Evolutionary conservation across 2,329 filamentous ascomycete genomes (phyloP).

Genomic region (Akanthomyces uredinophilus): DNA sequence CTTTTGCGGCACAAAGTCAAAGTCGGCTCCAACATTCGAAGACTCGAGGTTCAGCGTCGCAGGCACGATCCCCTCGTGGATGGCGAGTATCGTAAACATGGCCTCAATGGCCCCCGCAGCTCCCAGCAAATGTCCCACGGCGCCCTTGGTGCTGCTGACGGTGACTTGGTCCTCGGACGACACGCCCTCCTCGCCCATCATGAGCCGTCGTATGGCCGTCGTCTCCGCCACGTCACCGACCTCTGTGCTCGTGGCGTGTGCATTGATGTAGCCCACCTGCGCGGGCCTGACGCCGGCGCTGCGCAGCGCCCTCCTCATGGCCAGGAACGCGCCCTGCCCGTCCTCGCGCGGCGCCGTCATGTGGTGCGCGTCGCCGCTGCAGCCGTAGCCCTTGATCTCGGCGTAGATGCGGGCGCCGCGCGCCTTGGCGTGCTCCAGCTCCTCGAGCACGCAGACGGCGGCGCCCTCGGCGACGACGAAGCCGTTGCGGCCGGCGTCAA

Average conservation of each 20-base stretch:
- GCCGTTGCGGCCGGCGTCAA: conserved; percentile 72
- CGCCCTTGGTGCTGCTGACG: conserved; percentile 90
- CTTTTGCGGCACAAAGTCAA: conserved; percentile 75
- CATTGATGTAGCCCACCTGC: conserved; percentile 86
- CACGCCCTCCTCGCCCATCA: conserved; percentile 68
- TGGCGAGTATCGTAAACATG: conserved; percentile 73
- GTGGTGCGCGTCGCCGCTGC: conserved; percentile 85
- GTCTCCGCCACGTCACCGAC: conserved; percentile 89
- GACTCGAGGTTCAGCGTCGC: conserved; percentile 79
- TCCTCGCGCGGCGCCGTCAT: conserved; percentile 86
- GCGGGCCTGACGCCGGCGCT: conserved; percentile 64
- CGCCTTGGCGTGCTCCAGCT: conserved; percentile 77
- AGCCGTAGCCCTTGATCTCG: conserved; percentile 82
- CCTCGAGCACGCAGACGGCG: conserved; percentile 82
- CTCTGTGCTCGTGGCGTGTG: conserved; percentile 83
- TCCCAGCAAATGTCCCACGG: conserved; percentile 84
- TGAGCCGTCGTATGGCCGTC: conserved; percentile 68
- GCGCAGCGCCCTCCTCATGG: conserved; percentile 79
- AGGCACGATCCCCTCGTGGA: conserved; percentile 78
- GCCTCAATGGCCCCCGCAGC: conserved; percentile 89
- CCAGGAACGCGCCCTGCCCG: conserved; percentile 72
- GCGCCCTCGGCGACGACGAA: conserved; percentile 95
- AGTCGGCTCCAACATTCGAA: conserved; percentile 62
- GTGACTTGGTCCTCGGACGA: conserved; percentile 60
- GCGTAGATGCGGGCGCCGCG: conserved; percentile 81